A percentile compares a stretch with the other conserved stretches of the same genome.
phyloP scores from a whole-genome alignment of 2,329 filamentous ascomycete species.

The Trichoderma koningii region DNA sequence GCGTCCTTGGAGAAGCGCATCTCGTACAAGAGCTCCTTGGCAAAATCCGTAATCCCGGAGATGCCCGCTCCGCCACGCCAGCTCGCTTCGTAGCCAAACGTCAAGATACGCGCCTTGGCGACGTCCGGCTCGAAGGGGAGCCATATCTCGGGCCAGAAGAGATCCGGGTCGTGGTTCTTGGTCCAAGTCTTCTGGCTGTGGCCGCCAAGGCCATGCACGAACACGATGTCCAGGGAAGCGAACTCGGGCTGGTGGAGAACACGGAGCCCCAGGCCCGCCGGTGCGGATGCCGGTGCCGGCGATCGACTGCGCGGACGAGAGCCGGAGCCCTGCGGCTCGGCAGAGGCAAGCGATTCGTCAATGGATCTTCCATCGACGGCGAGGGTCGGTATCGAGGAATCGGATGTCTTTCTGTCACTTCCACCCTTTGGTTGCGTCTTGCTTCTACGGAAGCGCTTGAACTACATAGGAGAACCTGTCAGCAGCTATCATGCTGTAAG shows the following conservation, averaged over 20 bases:
- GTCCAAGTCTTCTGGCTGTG: constrained; percentile 16
- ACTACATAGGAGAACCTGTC: no score
- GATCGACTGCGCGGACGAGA: no score
- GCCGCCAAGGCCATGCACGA: constrained; percentile 19
- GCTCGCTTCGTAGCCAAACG: constrained; percentile 17
- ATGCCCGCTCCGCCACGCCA: constrained; percentile 5
- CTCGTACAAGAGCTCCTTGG: constrained; percentile 4
- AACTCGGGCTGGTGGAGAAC: background rate
- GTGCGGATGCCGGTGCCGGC: no score
- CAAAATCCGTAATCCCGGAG: constrained; percentile 9
- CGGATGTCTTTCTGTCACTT: no score
- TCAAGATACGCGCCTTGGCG: background rate
- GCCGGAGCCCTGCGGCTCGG: no score
- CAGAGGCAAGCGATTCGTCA: no score
- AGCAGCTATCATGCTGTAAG: no score
- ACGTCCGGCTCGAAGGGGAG: constrained; percentile 18
- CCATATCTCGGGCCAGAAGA: constrained; percentile 17
- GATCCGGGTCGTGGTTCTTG: background rate
- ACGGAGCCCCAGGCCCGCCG: background rate
- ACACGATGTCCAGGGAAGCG: constrained; percentile 9
- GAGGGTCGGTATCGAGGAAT: no score
- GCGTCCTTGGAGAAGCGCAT: constrained; percentile 9
- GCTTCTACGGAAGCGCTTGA: no score
- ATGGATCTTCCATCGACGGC: no score
- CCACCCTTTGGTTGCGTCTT: no score